Base-by-base conservation (phyloP, 176 grass and related monocot genomes). In the Eragrostis curvula region DNA sequence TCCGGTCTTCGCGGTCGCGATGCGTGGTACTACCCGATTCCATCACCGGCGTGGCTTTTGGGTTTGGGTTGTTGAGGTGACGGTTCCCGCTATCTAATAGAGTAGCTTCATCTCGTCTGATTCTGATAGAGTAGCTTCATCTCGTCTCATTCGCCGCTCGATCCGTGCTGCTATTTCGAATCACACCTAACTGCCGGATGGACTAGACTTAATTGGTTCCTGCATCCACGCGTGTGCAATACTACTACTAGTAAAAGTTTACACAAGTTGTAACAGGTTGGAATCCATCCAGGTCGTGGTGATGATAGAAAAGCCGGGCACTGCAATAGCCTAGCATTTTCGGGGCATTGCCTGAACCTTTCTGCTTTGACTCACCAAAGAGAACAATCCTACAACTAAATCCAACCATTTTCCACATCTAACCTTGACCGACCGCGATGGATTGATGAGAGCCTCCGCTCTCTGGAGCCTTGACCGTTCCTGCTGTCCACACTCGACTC, bases 381-480 rank as follows among this genome's bases (percentile, higher is more conserved):
- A 70, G 39, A 43, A 15, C 41, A 62, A 61, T 11, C 9, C 40
- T 15, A 61, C 70, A 88, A 62, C 81, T n/a, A 29, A 49, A 70
- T 43, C 48, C 41, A 68, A 24, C 14, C 36, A 18, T 63, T 23
- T 23, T 70, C 45, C 55, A 70, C 70, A 55, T 84, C 70, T 79
- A 70, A 27, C 24, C 6, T 62, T 68, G 46, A 83, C 74, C 73
- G 17, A n/a, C n/a, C n/a, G n/a, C n/a, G n/a, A n/a, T n/a, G n/a
- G n/a, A n/a, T n/a, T 30, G 16, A 18, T 10, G 29, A n/a, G n/a
- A n/a, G n/a, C n/a, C n/a, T n/a, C n/a, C n/a, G n/a, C 10, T 11
- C 24, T 17, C 18, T 47, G 66, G 79, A 47, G 66, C 79, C 25
- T 48, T 66, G 74, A 49, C 74, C 80, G 49, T 49, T 47, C 27